Percentiles rank a stretch among this genome's conserved stretches.
Conservation (phyloP, 169 alveolate genomes). For the Plasmodium berghei region DNA sequence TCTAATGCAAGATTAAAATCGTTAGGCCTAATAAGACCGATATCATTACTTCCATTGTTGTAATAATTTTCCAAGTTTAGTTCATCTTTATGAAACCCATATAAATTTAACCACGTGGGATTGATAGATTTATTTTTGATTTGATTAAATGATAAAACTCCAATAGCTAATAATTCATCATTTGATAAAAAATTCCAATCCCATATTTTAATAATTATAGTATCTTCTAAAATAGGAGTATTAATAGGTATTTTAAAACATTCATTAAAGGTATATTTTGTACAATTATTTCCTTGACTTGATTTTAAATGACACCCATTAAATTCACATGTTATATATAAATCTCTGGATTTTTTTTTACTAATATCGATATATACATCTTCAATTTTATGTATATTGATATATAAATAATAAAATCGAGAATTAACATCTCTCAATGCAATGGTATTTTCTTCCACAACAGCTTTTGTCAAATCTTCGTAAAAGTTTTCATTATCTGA, state of each 20-base stretch:
- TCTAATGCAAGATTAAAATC: constrained; percentile 68
- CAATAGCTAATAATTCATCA: constrained; percentile 82
- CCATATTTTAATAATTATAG: constrained; percentile 91
- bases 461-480: constrained; percentile 80
- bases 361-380: constrained; percentile 84
- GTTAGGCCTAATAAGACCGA: constrained; percentile 18
- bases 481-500: constrained; percentile 34
- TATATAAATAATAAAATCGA: constrained; percentile 87
- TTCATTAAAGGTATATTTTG: constrained; percentile 91
- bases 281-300: constrained; percentile 81
- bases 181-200: constrained; percentile 78
- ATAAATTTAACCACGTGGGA: constrained; percentile 92
- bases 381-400: constrained; percentile 88
- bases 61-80: constrained; percentile 70
- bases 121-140: constrained; percentile 82
- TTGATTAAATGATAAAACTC: constrained; percentile 85
- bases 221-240: constrained; percentile 92
- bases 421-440: constrained; percentile 36
- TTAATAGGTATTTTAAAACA: constrained; percentile 92
- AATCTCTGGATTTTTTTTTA: constrained; percentile 83
- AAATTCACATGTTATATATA: constrained; percentile 91
- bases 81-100: constrained; percentile 85
- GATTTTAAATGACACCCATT: constrained; percentile 91
- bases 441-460: constrained; percentile 77
- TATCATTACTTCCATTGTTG: constrained; percentile 51